Base-by-base conservation (phyloP, 371 early-diverging fungal species). In the Apophysomyces variabilis region DNA sequence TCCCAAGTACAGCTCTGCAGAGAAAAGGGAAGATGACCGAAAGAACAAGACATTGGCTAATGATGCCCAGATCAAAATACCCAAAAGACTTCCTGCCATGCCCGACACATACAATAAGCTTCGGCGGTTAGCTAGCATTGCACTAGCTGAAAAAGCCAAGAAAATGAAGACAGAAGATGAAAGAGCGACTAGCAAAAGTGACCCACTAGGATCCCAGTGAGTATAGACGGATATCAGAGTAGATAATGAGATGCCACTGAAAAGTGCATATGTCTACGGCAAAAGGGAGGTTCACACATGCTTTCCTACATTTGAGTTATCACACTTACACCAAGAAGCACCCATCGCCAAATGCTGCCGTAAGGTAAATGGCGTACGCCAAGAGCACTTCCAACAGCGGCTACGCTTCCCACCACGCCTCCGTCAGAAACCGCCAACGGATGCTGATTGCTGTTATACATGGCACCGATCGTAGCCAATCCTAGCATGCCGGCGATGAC, bases 1-100 rank as follows among this genome's bases (percentile, higher is more conserved):
- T 8, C 89, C 87, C 50, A 79, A 60, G 65, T 84, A 85, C 45
- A 89, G 66, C 60, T 89, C 87, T 4, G 76, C 65, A 13, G 75
- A 71, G 64, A 78, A 85, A 9, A 85, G 38, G 9, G 70, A 57
- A 6, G 62, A 18, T 3, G 86, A 85, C 18, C 82, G 63, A 14
- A 80, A 41, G 58, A 79, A 72, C 37, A 87, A 75, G 1, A 74
- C 9, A 70, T 85, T 85, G 64, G 80, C 79, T 13, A 85, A 50
- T 1, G 80, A 73, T 59, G 79, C 32, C 77, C 78, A 78, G 8
- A 74, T 32, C 38, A 88, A 44, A 0, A 83, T 56, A 35, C 73
- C 66, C 14, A 84, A 36, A 0, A 76, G 69, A 61, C 76, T 78
- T n/a, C 77, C 73, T 0, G 80, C 73, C 44, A 85, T 60, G 6